These are phyloP conservation scores for Calonectria hongkongensis DNA, from an alignment of 2,329 filamentous ascomycete genomes.

Conservation along the genomic window DNA sequence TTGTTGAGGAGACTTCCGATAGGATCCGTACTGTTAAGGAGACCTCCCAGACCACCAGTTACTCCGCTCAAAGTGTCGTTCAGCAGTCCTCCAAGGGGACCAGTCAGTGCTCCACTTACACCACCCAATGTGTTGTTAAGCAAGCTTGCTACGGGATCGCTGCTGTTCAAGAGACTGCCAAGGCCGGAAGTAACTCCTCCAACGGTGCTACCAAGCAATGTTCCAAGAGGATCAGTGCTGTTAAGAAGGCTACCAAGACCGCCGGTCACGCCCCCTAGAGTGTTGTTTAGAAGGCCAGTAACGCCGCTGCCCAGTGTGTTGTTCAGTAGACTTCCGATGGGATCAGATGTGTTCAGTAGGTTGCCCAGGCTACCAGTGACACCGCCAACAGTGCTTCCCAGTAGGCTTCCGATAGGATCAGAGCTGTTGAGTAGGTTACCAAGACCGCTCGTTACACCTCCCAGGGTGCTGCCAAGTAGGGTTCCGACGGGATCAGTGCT, in stretches of 20 bases:
- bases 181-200: constrained; percentile 6
- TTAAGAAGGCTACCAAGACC: not conserved
- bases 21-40: not conserved
- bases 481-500: not conserved
- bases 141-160: not conserved
- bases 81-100: not conserved
- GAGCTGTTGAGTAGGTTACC: not conserved
- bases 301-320: not conserved
- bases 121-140: not conserved
- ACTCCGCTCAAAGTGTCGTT: not conserved
- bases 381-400: not conserved
- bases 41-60: not conserved
- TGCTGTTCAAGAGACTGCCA: not conserved
- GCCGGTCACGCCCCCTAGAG: not conserved
- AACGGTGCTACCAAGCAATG: not conserved
- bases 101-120: no score
- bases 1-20: not conserved
- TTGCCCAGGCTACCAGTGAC: not conserved
- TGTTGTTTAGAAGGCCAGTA: not conserved
- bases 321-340: not conserved
- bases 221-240: not conserved
- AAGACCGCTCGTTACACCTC: not conserved
- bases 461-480: not conserved
- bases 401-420: not conserved
- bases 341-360: not conserved